Conservation (phyloP, 768 basidiomycete species). For the Pisolithus orientalis region DNA sequence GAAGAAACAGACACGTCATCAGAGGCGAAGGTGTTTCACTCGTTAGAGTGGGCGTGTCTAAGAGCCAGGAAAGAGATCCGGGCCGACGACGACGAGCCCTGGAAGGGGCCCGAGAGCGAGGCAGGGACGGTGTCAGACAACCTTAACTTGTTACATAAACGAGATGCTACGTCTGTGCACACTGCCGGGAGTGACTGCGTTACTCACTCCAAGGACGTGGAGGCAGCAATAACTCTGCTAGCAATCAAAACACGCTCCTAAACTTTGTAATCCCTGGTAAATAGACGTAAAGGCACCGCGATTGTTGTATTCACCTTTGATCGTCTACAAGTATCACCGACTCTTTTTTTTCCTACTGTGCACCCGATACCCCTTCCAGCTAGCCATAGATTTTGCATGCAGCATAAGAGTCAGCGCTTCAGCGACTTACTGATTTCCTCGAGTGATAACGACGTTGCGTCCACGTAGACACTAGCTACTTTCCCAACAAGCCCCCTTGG, state of each 20-base stretch:
- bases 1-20: constrained; percentile 22
- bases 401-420: not conserved
- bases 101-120: constrained; percentile 4
- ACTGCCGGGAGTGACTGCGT: not conserved
- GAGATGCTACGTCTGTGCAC: not conserved
- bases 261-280: not conserved
- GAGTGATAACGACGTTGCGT: not conserved
- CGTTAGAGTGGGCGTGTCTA: constrained; percentile 74
- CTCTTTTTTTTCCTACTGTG: constrained; percentile 5
- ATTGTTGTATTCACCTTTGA: constrained; percentile 12
- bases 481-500: not conserved
- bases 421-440: not conserved
- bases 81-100: constrained; percentile 17
- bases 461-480: not conserved
- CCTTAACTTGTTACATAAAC: constrained; percentile 11
- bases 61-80: constrained; percentile 29
- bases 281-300: not conserved
- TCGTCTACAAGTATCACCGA: constrained; percentile 27
- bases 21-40: constrained; percentile 39
- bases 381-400: not conserved
- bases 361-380: constrained; percentile 1
- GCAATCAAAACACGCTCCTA: constrained; percentile 24
- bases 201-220: constrained; percentile 28
- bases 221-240: constrained; percentile 31
- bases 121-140: constrained; percentile 13